These are phyloP conservation scores for Fusarium abutilonis DNA, from an alignment of 2,329 filamentous ascomycete genomes.

Conservation along the genomic window DNA sequence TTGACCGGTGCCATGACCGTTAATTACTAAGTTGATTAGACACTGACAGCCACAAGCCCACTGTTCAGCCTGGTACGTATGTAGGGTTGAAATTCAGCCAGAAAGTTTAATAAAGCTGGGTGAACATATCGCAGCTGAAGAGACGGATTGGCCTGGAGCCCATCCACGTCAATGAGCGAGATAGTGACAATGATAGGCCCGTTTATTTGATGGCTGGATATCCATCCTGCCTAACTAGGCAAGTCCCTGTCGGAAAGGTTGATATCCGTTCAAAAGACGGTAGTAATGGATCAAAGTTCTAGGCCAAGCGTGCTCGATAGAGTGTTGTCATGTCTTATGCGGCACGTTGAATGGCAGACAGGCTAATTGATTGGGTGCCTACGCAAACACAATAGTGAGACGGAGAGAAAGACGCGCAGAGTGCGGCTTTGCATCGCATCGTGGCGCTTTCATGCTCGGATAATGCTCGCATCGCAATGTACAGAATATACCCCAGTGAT, in stretches of 20 bases:
- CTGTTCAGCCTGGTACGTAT: conserved; percentile 3
- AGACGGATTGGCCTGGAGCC: background rate
- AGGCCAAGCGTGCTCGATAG: conserved; percentile 2
- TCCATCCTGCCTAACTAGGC: conserved; percentile 14
- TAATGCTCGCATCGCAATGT: conserved; percentile 4
- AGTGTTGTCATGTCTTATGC: conserved; percentile 2
- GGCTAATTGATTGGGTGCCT: background rate
- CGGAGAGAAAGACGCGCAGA: background rate
- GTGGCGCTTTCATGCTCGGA: background rate
- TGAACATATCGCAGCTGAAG: conserved; percentile 4
- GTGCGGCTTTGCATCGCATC: background rate
- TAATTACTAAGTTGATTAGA: conserved; percentile 3
- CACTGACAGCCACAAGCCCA: background rate
- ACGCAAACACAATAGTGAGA: background rate
- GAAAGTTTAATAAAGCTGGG: background rate
- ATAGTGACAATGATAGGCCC: conserved; percentile 11
- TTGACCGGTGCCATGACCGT: conserved; percentile 9
- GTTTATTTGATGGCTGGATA: conserved; percentile 4
- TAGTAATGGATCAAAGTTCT: conserved; percentile 11
- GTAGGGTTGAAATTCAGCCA: background rate
- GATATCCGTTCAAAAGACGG: conserved; percentile 10
- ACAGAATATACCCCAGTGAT: background rate
- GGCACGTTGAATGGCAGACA: background rate
- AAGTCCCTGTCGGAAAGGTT: conserved; percentile 7
- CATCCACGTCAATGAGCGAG: background rate